Evolutionary conservation across 805 yeast species (phyloP), one percentile per base, ranked within the genome.

Genomic region (Komagataella phaffii): DNA sequence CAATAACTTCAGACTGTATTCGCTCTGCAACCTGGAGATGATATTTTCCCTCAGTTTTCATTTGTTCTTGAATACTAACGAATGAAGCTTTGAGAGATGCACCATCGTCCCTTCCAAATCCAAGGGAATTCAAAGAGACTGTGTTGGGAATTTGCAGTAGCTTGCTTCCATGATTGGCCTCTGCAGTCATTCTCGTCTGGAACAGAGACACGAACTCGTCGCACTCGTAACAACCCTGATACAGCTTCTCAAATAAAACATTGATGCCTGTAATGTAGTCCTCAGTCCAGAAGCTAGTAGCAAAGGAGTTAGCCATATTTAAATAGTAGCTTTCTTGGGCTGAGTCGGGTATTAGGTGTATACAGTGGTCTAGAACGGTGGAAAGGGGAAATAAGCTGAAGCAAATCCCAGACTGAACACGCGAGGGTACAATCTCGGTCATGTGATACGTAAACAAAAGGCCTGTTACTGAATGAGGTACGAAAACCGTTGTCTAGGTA

Each of bases 281-380:
- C 24, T 70, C 71, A 6, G 88, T 73, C 95, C 95, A 85, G 66
- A 85, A 85, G 58, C 81, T 78, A 57, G 83, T 88, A 3, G 87
- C 80, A 67, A 85, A 84, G 18, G 87, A 77, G 40, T 30, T 30
- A 14, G 14, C 40, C 40, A 30, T 30, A 30, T 30, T 30, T 6
- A 30, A 30, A 30, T 14, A 30, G 40, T 14, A 10, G 40, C 40
- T 30, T 30, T 30, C 40, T 30, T 8, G 40, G 40, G 40, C 40
- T 30, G 14, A 7, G 78, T 66, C 72, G 69, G 69, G 43, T n/a
- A 24, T 24, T 45, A 12, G 21, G 47, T n/a, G 47, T 45, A 23
- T n/a, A 17, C 12, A 44, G n/a, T 44, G 23, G 12, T 44, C 23
- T 44, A 17, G 19, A 17, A 19, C 46, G 12, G 19, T 44, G 12